A percentile compares a stretch with the other conserved stretches of the same genome.
Evolutionary conservation across 805 yeast species (phyloP).

Genomic region (Komagataella pastoris): DNA sequence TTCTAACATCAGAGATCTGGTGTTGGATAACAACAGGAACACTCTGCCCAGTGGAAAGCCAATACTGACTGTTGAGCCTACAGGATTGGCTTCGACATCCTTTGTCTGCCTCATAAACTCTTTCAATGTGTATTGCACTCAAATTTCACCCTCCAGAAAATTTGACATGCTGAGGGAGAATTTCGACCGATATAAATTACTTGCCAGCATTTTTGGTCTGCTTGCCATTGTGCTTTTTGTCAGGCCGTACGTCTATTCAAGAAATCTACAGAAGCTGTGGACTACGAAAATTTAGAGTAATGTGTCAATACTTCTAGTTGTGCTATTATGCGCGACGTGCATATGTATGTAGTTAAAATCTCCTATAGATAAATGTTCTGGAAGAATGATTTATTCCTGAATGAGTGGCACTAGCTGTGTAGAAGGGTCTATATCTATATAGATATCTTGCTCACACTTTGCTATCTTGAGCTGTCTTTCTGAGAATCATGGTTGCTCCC

Average conservation of each 20-base stretch:
- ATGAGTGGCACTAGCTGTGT: background rate
- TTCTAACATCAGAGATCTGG: slow-evolving; percentile 31
- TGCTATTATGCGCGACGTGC: background rate
- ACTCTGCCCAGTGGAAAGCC: slow-evolving; percentile 2
- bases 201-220: slow-evolving; percentile 44
- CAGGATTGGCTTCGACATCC: slow-evolving; percentile 73
- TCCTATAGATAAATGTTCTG: background rate
- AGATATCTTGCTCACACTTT: background rate
- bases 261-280: slow-evolving; percentile 20
- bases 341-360: background rate
- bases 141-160: slow-evolving; percentile 68
- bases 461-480: background rate
- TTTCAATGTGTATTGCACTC: slow-evolving; percentile 65
- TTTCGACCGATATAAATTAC: slow-evolving; percentile 55
- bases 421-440: background rate
- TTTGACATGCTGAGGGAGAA: slow-evolving; percentile 61
- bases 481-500: background rate
- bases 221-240: slow-evolving; percentile 30
- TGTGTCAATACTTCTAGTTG: background rate
- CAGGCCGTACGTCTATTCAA: slow-evolving; percentile 43
- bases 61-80: slow-evolving; percentile 21
- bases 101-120: slow-evolving; percentile 48
- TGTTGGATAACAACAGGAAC: slow-evolving; percentile 2
- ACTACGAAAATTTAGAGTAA: background rate
- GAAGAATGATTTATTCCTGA: background rate